These are phyloP conservation scores for Colletotrichum brevisporum DNA, from an alignment of 2,329 filamentous ascomycete species.

Conservation along the genomic window DNA sequence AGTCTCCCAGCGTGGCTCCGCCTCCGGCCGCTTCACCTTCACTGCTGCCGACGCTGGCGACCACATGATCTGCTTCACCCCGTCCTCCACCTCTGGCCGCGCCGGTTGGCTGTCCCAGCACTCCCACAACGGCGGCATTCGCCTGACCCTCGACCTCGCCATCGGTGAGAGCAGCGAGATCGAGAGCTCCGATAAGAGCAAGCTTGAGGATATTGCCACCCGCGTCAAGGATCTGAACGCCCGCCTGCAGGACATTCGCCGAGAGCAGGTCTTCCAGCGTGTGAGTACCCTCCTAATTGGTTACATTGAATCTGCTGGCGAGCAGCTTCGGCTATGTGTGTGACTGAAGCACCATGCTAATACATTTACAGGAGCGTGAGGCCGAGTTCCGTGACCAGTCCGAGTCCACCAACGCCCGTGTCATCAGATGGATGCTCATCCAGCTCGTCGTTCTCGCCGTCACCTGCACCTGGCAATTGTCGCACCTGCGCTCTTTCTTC, in stretches of 20 bases:
- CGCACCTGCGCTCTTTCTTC: conserved; percentile 96
- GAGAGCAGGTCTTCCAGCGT: conserved; percentile 97
- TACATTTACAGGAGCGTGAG: conserved; percentile 83
- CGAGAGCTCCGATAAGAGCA: conserved; percentile 92
- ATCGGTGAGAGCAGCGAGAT: conserved; percentile 96
- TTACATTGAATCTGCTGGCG: no score
- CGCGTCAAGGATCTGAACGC: conserved; percentile 92
- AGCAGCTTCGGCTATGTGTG: neutral
- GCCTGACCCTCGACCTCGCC: conserved; percentile 88
- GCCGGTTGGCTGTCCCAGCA: conserved; percentile 79
- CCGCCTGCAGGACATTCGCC: conserved; percentile 86
- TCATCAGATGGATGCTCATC: conserved; percentile 93
- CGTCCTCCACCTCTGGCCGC: conserved; percentile 78
- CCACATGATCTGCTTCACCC: conserved; percentile 95
- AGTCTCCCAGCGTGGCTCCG: conserved; percentile 84
- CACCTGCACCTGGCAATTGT: conserved; percentile 97
- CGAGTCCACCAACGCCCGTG: conserved; percentile 90
- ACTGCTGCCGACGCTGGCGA: conserved; percentile 94
- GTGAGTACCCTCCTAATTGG: conserved; percentile 62
- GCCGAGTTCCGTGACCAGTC: conserved; percentile 98
- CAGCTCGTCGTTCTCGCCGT: conserved; percentile 87
- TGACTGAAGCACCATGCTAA: conserved; percentile 16
- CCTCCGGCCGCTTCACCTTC: conserved; percentile 92
- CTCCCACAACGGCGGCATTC: conserved; percentile 81
- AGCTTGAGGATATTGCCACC: conserved; percentile 89